Conservation (phyloP, 2,329 filamentous ascomycete species). For the Dothideomycetes sp. region DNA sequence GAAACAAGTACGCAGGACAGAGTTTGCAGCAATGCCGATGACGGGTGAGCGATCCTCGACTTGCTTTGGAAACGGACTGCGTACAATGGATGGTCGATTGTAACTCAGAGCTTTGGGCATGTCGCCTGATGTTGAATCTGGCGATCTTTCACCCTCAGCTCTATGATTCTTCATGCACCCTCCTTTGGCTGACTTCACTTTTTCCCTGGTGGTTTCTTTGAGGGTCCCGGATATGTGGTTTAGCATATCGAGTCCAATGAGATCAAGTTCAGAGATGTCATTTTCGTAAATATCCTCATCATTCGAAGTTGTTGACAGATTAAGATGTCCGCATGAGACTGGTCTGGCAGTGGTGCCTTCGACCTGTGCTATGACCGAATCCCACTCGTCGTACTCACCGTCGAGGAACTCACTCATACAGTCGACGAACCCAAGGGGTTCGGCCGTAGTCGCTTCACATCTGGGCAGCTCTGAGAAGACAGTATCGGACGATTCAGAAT, state of each 20-base stretch:
- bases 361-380: not conserved
- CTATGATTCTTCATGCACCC: constrained; percentile 3
- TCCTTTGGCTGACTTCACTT: too few species aligned
- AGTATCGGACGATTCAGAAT: too few species aligned
- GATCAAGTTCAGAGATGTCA: not conserved
- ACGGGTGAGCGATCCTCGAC: constrained; percentile 43
- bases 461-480: too few species aligned
- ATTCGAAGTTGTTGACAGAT: too few species aligned
- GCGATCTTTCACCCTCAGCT: not conserved
- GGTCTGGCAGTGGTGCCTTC: too few species aligned
- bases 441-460: too few species aligned
- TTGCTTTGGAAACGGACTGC: constrained; percentile 39
- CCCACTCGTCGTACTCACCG: not conserved
- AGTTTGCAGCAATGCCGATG: constrained; percentile 37
- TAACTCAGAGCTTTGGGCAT: not conserved
- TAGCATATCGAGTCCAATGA: too few species aligned
- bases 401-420: not conserved
- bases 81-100: constrained; percentile 32
- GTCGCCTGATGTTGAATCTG: constrained; percentile 1
- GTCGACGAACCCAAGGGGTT: too few species aligned
- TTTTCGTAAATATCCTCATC: too few species aligned
- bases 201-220: too few species aligned
- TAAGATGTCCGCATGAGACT: too few species aligned
- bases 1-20: constrained; percentile 49
- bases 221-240: too few species aligned